phyloP scores from a whole-genome alignment of 129 eudicot species.

The Cynara cardunculus region DNA sequence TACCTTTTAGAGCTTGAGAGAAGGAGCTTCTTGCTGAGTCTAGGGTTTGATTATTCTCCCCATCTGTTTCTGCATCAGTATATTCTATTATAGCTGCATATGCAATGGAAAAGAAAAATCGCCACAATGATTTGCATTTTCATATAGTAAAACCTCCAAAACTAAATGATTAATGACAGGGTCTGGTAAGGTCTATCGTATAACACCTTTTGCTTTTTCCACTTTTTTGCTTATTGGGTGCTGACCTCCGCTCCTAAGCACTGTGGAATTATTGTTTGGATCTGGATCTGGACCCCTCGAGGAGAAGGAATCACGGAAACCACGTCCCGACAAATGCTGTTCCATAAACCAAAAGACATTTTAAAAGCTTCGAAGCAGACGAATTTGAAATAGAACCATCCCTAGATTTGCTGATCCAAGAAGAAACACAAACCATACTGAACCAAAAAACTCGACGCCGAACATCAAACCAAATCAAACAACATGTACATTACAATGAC shows the following conservation, averaged over 20 bases:
- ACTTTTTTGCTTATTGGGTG: slow-evolving; percentile 37
- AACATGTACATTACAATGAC: background rate
- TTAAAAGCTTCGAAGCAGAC: slow-evolving; percentile 20
- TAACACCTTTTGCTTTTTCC: slow-evolving; percentile 69
- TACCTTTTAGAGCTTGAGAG: slow-evolving; percentile 94
- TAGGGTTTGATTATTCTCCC: slow-evolving; percentile 49
- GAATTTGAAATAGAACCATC: slow-evolving; percentile 7
- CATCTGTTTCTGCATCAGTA: slow-evolving; percentile 54
- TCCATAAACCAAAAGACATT: slow-evolving; percentile 34
- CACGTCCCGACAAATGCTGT: slow-evolving; percentile 75
- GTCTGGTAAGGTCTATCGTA: background rate
- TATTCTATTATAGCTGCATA: slow-evolving; percentile 39
- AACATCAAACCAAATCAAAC: background rate
- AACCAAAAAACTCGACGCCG: background rate
- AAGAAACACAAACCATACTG: slow-evolving; percentile 1
- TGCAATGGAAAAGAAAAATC: slow-evolving; percentile 7
- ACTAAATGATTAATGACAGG: background rate
- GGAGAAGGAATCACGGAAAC: slow-evolving; percentile 35
- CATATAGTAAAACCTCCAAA: slow-evolving; percentile 8
- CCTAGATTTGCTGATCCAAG: slow-evolving; percentile 13
- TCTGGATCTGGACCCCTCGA: slow-evolving; percentile 69
- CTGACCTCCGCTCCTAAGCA: slow-evolving; percentile 25
- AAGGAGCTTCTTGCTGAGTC: slow-evolving; percentile 93
- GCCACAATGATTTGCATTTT: slow-evolving; percentile 15
- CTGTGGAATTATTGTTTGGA: slow-evolving; percentile 52